phyloP scores from a whole-genome alignment of 208 protist species.

The Strigomonas oncopelti region DNA sequence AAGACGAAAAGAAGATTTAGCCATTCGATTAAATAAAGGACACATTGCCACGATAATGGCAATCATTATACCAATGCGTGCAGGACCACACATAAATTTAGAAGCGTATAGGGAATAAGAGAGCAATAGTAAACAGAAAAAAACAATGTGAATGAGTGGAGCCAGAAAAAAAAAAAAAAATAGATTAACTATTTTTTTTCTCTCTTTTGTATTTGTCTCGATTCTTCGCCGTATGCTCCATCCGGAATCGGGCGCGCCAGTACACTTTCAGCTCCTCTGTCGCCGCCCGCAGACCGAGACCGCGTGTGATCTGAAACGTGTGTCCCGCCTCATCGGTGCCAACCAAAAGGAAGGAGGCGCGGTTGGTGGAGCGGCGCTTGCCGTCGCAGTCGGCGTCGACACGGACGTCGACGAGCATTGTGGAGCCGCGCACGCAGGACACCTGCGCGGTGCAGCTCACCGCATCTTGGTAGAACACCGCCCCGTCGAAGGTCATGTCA shows the following conservation, averaged over 20 bases:
- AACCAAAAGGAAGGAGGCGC: conserved; percentile 30
- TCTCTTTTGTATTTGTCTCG: background rate
- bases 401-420: conserved; percentile 31
- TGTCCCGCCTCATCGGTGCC: conserved; percentile 10
- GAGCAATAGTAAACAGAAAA: background rate
- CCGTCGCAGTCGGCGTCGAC: conserved; percentile 17
- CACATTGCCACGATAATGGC: too few species aligned
- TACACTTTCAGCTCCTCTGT: conserved; percentile 15
- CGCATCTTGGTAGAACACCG: conserved; percentile 18
- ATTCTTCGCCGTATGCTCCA: background rate
- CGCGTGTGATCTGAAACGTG: background rate
- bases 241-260: background rate
- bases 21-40: too few species aligned
- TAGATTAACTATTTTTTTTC: background rate
- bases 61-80: background rate
- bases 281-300: conserved; percentile 8
- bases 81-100: background rate
- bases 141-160: background rate
- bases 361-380: conserved; percentile 20
- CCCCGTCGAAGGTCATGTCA: conserved; percentile 29
- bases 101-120: background rate
- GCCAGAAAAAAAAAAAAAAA: conserved; percentile 1
- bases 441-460: conserved; percentile 22
- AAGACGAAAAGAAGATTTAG: too few species aligned
- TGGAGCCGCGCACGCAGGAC: conserved; percentile 28